phyloP scores from a whole-genome alignment of 208 protist genomes.

The Acanthamoeba divionensis region DNA sequence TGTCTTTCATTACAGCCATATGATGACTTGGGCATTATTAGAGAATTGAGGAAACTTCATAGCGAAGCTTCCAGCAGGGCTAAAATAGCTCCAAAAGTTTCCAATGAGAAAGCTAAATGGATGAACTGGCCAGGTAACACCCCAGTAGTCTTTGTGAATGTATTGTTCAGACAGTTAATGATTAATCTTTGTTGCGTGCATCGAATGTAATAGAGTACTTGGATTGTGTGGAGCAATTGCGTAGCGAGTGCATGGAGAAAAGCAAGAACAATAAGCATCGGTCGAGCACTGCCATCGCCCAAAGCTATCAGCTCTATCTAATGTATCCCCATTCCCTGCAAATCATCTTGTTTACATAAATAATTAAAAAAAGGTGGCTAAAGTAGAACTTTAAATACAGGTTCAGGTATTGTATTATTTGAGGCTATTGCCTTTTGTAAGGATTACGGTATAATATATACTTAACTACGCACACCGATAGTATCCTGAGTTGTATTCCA shows the following conservation, averaged over 20 bases:
- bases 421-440: neutral
- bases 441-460: too few species aligned
- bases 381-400: neutral
- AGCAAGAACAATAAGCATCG: neutral
- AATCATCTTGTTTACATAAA: neutral
- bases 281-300: neutral
- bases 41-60: neutral
- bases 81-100: neutral
- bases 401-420: neutral
- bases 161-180: neutral
- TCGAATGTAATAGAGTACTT: neutral
- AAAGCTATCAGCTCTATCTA: slow-evolving; percentile 23
- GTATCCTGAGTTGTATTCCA: slow-evolving; percentile 10
- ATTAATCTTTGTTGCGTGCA: neutral
- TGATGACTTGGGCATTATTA: neutral
- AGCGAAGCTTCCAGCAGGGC: neutral
- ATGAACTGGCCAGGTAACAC: slow-evolving; percentile 11
- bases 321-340: neutral
- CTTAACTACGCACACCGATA: too few species aligned
- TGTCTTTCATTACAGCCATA: neutral
- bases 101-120: slow-evolving; percentile 19
- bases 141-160: neutral
- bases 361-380: neutral
- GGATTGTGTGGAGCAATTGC: neutral
- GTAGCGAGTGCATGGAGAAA: neutral